A percentile compares a stretch with the other conserved stretches of the same genome.
These are phyloP conservation scores for Aspergillus aculeatinus DNA, from an alignment of 2,329 filamentous ascomycete genomes.

Conservation along the genomic window DNA sequence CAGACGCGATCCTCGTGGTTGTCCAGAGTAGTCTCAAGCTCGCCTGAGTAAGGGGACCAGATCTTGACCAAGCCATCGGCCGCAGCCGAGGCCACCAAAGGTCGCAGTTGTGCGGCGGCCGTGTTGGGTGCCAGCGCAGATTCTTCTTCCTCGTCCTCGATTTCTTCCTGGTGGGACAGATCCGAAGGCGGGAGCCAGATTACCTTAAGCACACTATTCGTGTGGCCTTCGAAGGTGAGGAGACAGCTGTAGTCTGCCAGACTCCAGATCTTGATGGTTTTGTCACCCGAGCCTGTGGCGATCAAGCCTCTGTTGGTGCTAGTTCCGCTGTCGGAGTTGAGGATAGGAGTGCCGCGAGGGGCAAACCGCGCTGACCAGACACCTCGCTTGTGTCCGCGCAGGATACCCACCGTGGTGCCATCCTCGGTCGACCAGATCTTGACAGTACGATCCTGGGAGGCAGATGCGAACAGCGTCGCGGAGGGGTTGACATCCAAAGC, in stretches of 20 bases:
- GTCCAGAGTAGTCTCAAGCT: conserved; percentile 84
- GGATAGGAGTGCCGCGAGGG: conserved; percentile 72
- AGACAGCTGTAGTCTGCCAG: conserved; percentile 89
- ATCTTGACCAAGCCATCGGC: conserved; percentile 95
- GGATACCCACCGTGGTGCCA: conserved; percentile 85
- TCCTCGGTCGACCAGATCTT: conserved; percentile 94
- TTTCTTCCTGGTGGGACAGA: conserved; percentile 35
- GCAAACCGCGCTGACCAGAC: conserved; percentile 96
- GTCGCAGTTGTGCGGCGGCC: conserved; percentile 34
- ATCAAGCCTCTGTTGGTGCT: conserved; percentile 75
- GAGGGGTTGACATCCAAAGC: conserved; percentile 78
- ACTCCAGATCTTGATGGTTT: conserved; percentile 94
- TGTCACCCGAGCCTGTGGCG: conserved; percentile 90
- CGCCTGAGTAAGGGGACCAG: conserved; percentile 85
- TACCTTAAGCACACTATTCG: conserved; percentile 91
- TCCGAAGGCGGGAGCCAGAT: conserved; percentile 69
- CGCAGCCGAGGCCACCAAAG: conserved; percentile 72
- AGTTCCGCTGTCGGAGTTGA: conserved; percentile 68
- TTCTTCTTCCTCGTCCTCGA: conserved; percentile 31
- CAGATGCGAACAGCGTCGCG: conserved; percentile 84
- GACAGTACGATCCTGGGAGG: conserved; percentile 92
- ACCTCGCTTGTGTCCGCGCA: conserved; percentile 88
- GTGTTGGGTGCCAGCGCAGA: conserved; percentile 28
- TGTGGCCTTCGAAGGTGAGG: conserved; percentile 92
- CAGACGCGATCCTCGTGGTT: conserved; percentile 97